Evolutionary conservation across 192 early-diverging fungal species (phyloP).

Genomic region (Coemansia sp.): DNA sequence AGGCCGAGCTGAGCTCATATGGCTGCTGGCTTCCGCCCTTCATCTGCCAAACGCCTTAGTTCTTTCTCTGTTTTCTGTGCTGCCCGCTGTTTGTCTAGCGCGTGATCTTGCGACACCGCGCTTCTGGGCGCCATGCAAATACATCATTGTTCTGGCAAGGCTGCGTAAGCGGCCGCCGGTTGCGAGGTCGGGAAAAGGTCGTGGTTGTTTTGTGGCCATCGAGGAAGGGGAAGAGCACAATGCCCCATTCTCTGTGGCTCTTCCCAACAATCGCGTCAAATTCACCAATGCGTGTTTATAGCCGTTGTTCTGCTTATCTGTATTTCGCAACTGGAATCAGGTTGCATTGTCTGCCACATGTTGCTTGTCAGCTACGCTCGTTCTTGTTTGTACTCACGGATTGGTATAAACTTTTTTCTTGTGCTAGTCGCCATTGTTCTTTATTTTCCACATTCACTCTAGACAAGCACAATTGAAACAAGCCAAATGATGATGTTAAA

Average conservation of each 20-base stretch:
- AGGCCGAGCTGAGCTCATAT: background rate
- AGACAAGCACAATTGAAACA: slow-evolving; percentile 6
- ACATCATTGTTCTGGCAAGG: background rate
- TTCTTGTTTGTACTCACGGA: slow-evolving; percentile 1
- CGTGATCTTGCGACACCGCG: slow-evolving; percentile 1
- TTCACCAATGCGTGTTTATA: slow-evolving; percentile 5
- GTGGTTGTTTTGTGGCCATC: background rate
- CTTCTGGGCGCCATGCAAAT: slow-evolving; percentile 3
- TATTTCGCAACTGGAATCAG: slow-evolving; percentile 9
- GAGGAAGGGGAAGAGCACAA: background rate
- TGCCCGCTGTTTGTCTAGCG: background rate
- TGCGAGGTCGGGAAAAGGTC: background rate
- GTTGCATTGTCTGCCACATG: slow-evolving; percentile 4
- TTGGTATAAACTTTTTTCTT: slow-evolving; percentile 9
- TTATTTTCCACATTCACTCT: background rate
- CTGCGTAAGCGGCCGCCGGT: background rate
- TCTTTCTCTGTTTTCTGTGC: background rate
- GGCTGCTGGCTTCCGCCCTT: no score
- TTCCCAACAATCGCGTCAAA: slow-evolving; percentile 7
- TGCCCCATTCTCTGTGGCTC: background rate
- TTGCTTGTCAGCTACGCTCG: background rate
- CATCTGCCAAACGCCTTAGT: no score
- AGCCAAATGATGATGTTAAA: slow-evolving; percentile 3
- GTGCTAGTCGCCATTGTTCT: slow-evolving; percentile 6
- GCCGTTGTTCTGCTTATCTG: slow-evolving; percentile 11